Evolutionary conservation across 1,284 basidiomycete species (phyloP).

Genomic region (Ganoderma sinense): DNA sequence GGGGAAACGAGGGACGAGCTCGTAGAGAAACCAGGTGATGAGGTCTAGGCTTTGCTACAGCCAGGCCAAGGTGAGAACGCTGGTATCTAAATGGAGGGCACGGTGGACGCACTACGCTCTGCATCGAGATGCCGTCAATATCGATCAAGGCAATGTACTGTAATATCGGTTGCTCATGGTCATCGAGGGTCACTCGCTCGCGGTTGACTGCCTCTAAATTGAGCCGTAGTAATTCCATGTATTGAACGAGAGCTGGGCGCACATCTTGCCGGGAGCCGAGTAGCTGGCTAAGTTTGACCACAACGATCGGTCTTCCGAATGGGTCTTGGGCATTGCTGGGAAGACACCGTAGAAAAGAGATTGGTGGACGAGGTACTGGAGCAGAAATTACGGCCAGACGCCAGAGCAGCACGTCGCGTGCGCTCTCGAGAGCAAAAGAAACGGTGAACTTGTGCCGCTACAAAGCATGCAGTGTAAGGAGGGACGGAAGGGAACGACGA

Average conservation of each 20-base stretch:
- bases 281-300: conserved; percentile 51
- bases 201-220: conserved; percentile 55
- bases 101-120: conserved; percentile 58
- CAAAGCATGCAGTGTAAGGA: conserved; percentile 10
- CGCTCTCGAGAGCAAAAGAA: conserved; percentile 68
- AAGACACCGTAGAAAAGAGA: conserved; percentile 53
- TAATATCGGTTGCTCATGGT: conserved; percentile 47
- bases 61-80: not conserved
- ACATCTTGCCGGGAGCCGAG: conserved; percentile 45
- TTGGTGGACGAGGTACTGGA: conserved; percentile 34
- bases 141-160: conserved; percentile 80
- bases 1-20: conserved; percentile 76
- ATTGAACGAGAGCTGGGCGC: conserved; percentile 52
- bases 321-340: conserved; percentile 60
- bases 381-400: conserved; percentile 59
- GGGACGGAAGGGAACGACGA: conserved; percentile 15
- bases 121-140: conserved; percentile 63
- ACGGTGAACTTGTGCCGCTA: conserved; percentile 74
- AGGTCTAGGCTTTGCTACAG: conserved; percentile 62
- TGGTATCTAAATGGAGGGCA: not conserved
- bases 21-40: conserved; percentile 67
- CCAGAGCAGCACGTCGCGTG: conserved; percentile 65
- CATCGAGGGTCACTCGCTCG: conserved; percentile 32
- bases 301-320: conserved; percentile 67
- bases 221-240: conserved; percentile 61